Evolutionary conservation across 495 filamentous ascomycete genomes (phyloP).

Genomic region (Ramalina intermedia): DNA sequence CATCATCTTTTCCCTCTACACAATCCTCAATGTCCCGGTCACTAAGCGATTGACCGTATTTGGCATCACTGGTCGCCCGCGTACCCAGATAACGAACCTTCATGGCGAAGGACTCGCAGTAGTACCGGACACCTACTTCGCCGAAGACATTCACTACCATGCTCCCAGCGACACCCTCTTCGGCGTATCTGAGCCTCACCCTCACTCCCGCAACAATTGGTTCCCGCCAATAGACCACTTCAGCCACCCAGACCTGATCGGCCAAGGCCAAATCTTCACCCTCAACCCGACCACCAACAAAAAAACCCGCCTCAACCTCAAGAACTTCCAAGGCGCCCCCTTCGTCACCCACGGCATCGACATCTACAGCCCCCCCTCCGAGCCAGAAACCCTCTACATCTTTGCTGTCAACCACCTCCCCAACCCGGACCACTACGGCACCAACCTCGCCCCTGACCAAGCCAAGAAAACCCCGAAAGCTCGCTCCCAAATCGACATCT

Average conservation of each 20-base stretch:
- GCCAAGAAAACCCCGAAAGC: conserved; percentile 20
- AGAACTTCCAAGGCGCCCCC: conserved; percentile 32
- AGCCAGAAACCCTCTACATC: conserved; percentile 38
- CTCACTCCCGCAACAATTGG: conserved; percentile 34
- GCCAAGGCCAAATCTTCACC: conserved; percentile 36
- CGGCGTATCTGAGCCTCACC: conserved; percentile 39
- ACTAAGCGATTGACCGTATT: conserved; percentile 16
- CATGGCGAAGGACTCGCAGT: conserved; percentile 23
- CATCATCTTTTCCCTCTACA: conserved; percentile 21
- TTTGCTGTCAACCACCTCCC: conserved; percentile 45
- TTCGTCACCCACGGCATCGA: conserved; percentile 50
- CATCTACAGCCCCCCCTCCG: conserved; percentile 32
- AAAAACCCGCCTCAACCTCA: conserved; percentile 30
- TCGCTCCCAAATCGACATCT: conserved; percentile 43
- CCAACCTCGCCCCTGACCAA: background rate
- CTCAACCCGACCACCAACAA: conserved; percentile 43
- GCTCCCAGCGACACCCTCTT: conserved; percentile 34
- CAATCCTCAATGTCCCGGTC: conserved; percentile 22
- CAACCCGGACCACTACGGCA: conserved; percentile 25
- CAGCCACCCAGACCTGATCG: conserved; percentile 17
- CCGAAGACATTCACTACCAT: conserved; percentile 48
- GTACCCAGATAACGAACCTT: conserved; percentile 15
- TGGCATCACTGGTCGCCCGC: conserved; percentile 20
- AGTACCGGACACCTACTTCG: conserved; percentile 39
- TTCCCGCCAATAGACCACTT: conserved; percentile 37